phyloP scores from a whole-genome alignment of 2,329 filamentous ascomycete genomes.

The Fusarium sp. region DNA sequence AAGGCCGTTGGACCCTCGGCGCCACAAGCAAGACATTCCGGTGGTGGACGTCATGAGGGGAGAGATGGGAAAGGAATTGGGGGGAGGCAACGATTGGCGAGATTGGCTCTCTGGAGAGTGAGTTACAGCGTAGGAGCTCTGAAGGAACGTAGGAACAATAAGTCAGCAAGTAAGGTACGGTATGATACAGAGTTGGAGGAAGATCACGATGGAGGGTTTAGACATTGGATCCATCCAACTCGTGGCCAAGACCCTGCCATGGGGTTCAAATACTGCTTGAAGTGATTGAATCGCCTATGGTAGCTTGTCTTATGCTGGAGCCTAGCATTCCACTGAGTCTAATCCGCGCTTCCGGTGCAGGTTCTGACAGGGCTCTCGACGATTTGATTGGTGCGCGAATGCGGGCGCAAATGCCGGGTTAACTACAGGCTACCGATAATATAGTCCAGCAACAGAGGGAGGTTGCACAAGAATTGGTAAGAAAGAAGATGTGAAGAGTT shows the following conservation, averaged over 20 bases:
- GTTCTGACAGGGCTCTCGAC: conserved; percentile 13
- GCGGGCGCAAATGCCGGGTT: conserved; percentile 12
- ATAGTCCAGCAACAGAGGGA: conserved; percentile 32
- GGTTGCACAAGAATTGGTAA: conserved; percentile 26
- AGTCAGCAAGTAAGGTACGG: conserved; percentile 7
- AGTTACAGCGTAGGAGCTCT: neutral
- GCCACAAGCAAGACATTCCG: conserved; percentile 43
- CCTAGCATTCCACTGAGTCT: conserved; percentile 11
- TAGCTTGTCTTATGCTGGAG: conserved; percentile 18
- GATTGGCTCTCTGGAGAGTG: conserved; percentile 2
- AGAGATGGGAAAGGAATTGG: neutral
- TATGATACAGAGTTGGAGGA: neutral
- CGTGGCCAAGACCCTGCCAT: conserved; percentile 1
- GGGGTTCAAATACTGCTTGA: neutral
- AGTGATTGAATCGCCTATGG: conserved; percentile 1
- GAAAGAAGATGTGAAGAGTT: neutral
- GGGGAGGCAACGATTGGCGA: conserved; percentile 13
- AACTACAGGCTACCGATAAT: conserved; percentile 18
- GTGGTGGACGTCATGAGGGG: conserved; percentile 34
- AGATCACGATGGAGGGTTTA: neutral
- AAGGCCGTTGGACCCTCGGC: conserved; percentile 39
- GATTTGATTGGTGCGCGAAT: conserved; percentile 37
- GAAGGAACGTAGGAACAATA: conserved; percentile 1
- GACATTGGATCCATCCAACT: neutral
- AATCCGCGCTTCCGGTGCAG: conserved; percentile 27